Conservation (phyloP, 495 filamentous ascomycete species). For the Cairneyella variabilis region DNA sequence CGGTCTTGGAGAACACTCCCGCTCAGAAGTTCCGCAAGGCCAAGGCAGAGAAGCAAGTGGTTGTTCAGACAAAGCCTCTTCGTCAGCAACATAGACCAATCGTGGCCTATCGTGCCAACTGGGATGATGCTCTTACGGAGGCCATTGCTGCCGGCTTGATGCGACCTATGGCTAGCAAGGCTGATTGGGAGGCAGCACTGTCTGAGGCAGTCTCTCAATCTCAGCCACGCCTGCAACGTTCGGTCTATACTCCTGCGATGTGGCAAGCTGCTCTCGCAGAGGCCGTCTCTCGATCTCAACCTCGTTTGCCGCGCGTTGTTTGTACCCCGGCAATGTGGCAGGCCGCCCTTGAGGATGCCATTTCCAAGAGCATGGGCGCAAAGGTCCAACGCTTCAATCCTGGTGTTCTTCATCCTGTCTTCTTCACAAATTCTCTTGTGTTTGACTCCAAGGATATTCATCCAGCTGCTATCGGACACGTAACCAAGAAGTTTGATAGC, state of each 20-base stretch:
- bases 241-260: not conserved
- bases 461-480: slow-evolving; percentile 18
- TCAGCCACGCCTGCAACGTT: not conserved
- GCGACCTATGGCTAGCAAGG: too few species aligned
- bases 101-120: slow-evolving; percentile 11
- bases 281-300: slow-evolving; percentile 7
- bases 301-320: not conserved
- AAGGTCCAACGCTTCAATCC: not conserved
- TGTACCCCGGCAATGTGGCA: slow-evolving; percentile 11
- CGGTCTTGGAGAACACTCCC: slow-evolving; percentile 6
- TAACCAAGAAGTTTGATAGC: not conserved
- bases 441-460: slow-evolving; percentile 9
- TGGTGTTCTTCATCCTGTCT: slow-evolving; percentile 6
- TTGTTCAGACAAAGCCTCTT: not conserved
- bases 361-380: not conserved
- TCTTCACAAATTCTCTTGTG: not conserved
- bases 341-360: slow-evolving; percentile 10
- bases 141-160: slow-evolving; percentile 13
- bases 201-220: too few species aligned
- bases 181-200: too few species aligned
- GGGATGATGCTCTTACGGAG: slow-evolving; percentile 20
- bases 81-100: slow-evolving; percentile 13
- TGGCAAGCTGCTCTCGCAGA: slow-evolving; percentile 18
- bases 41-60: not conserved
- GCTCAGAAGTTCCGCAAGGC: slow-evolving; percentile 6